Base-by-base conservation (phyloP, 768 basidiomycete species). In the Rhodosporidiobolus odoratus region DNA sequence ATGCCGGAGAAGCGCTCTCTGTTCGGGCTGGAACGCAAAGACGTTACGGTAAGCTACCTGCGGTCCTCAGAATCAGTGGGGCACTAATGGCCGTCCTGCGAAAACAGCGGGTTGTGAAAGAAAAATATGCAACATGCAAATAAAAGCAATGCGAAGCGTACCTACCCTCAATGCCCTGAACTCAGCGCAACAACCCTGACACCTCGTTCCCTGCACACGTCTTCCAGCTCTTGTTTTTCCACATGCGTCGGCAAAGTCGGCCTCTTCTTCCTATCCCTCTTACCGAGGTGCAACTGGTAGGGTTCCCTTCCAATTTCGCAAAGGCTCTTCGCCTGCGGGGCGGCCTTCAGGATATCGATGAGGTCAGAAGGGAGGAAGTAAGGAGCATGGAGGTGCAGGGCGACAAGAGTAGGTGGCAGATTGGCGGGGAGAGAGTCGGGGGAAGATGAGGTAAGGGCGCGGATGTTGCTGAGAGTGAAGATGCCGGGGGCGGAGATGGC, bases 221-320 rank as follows among this genome's bases (percentile, higher is more conserved):
- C 32, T 15, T 54, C 23, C 32, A 54, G 53, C 53, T 54, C 53
- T 15, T 54, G 32, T 15, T 32, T 23, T 19, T 54, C 53, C 53
- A 25, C 53, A 12, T 54, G 16, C 5, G 32, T 54, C 53, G 53
- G 53, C 53, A 54, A n/a, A 6, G 16, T 35, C 53, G 53, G 32
- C 32, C 32, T 30, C 53, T 54, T 54, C 53, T 54, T 54, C 53
- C 53, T 54, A n/a, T 54, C 53, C 53, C 53, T 5, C 53, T 35
- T 23, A 9, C 53, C 53, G 12, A 54, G 53, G 4, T 12, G 53
- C 13, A 54, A 19, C 4, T 32, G 32, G 53, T 54, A 54, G 12
- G 53, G 32, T 34, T 54, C 32, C 3, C 53, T 4, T 9, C 53
- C 53, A 34, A 54, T 34, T 19, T 32, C 13, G 53, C 53, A 13